Percentiles rank a stretch among this genome's conserved stretches.
These are phyloP conservation scores for Volvox africanus DNA, from an alignment of 139 green algal species.

Conservation along the genomic window DNA sequence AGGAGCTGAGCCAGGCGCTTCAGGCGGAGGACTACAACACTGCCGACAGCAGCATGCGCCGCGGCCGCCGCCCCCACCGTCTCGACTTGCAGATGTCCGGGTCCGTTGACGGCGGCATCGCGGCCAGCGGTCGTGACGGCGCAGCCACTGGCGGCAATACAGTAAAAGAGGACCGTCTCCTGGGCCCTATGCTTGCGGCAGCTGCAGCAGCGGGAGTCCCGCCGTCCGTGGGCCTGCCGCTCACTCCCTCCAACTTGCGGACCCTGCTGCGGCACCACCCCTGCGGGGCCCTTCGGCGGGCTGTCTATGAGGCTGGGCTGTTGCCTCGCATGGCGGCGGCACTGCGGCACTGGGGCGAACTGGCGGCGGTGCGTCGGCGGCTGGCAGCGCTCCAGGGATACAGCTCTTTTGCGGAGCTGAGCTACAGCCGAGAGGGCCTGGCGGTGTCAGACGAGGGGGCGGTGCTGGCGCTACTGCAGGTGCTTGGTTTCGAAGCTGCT, in stretches of 20 bases:
- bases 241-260: not conserved
- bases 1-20: not conserved
- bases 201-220: slow-evolving; percentile 7
- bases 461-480: slow-evolving; percentile 5
- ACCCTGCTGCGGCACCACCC: slow-evolving; percentile 12
- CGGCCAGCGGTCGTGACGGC: too few relatives aligned
- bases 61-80: not conserved
- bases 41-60: not conserved
- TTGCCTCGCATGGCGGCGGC: slow-evolving; percentile 19
- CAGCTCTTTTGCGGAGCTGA: not conserved
- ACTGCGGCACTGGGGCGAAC: not conserved
- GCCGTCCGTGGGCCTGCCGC: slow-evolving; percentile 1
- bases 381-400: not conserved
- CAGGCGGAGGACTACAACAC: not conserved
- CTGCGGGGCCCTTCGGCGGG: not conserved
- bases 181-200: slow-evolving; percentile 7
- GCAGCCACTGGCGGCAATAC: not conserved
- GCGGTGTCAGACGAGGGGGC: not conserved
- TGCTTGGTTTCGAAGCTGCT: not conserved
- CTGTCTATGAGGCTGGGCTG: slow-evolving; percentile 23
- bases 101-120: not conserved
- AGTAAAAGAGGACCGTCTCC: not conserved
- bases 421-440: not conserved
- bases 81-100: not conserved
- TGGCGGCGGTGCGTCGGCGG: slow-evolving; percentile 22